A percentile compares a stretch with the other conserved stretches of the same genome.
Conservation (phyloP, 352 stramenopile species). For the Phytophthora chlamydospora region DNA sequence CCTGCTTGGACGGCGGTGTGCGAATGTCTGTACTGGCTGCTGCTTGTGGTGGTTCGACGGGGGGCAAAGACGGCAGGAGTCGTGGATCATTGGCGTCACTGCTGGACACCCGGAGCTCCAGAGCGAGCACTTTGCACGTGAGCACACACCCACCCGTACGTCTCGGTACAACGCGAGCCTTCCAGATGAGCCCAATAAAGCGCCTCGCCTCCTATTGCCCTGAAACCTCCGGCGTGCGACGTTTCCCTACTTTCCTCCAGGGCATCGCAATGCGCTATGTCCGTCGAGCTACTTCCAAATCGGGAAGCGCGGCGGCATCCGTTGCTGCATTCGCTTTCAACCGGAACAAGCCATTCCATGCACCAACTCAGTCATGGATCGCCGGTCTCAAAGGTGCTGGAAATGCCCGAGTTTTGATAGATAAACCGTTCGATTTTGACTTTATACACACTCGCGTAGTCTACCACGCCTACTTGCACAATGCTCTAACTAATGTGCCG, state of each 20-base stretch:
- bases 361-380: neutral
- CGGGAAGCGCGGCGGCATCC: constrained; percentile 10
- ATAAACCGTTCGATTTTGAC: constrained; percentile 31
- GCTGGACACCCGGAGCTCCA: constrained; percentile 6
- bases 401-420: constrained; percentile 15
- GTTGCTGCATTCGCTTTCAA: constrained; percentile 9
- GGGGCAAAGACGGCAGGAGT: constrained; percentile 23
- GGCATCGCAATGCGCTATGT: neutral
- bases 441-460: constrained; percentile 31
- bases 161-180: neutral
- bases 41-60: constrained; percentile 16
- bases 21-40: constrained; percentile 11
- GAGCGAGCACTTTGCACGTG: neutral
- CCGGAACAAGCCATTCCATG: neutral
- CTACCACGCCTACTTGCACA: constrained; percentile 28
- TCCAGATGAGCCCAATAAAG: constrained; percentile 17
- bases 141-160: neutral
- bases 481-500: constrained; percentile 31
- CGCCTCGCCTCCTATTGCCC: constrained; percentile 23
- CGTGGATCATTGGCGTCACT: constrained; percentile 41
- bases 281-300: no score
- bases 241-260: constrained; percentile 14
- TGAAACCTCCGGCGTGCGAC: constrained; percentile 36
- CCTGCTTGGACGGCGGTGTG: constrained; percentile 9
- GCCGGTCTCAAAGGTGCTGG: neutral